A percentile compares a stretch with the other conserved stretches of the same genome.
Conservation (phyloP, 768 basidiomycete genomes). For the Boletus insuetus region DNA sequence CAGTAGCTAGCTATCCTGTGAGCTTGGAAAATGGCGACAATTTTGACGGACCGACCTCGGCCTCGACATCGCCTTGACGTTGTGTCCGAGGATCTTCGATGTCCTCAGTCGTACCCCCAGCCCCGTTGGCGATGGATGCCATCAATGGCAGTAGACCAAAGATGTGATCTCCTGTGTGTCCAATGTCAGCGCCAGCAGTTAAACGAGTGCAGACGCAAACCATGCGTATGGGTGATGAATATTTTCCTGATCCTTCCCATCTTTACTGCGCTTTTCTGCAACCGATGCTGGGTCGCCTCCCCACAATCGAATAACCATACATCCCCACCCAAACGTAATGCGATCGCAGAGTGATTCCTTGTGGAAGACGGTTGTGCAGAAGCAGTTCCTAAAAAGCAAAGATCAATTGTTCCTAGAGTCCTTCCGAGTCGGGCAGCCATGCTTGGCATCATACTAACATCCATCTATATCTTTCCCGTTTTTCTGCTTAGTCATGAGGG, state of each 20-base stretch:
- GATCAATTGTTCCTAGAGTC: slow-evolving; percentile 38
- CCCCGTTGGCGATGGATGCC: slow-evolving; percentile 68
- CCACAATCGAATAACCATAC: slow-evolving; percentile 88
- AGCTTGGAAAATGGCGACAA: neutral
- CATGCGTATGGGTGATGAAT: slow-evolving; percentile 89
- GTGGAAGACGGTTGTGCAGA: slow-evolving; percentile 80
- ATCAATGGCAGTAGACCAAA: slow-evolving; percentile 72
- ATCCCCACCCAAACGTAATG: slow-evolving; percentile 62
- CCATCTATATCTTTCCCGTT: too few species aligned
- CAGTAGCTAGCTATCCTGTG: slow-evolving; percentile 44
- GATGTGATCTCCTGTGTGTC: slow-evolving; percentile 70
- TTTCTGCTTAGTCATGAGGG: too few species aligned
- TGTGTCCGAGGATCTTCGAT: slow-evolving; percentile 56
- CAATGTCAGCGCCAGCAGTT: neutral
- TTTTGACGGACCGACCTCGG: slow-evolving; percentile 16
- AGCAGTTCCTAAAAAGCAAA: slow-evolving; percentile 80
- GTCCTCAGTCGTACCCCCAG: slow-evolving; percentile 61
- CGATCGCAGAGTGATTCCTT: slow-evolving; percentile 73
- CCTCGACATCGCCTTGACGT: neutral
- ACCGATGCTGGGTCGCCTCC: slow-evolving; percentile 76
- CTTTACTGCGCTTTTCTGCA: slow-evolving; percentile 70
- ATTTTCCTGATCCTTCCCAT: slow-evolving; percentile 80
- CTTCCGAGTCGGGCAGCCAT: slow-evolving; percentile 23
- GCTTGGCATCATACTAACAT: too few species aligned
- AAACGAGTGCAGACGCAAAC: slow-evolving; percentile 34